Base-by-base conservation (phyloP, 148 eudicot species). In the Salicornia ramosissima region DNA sequence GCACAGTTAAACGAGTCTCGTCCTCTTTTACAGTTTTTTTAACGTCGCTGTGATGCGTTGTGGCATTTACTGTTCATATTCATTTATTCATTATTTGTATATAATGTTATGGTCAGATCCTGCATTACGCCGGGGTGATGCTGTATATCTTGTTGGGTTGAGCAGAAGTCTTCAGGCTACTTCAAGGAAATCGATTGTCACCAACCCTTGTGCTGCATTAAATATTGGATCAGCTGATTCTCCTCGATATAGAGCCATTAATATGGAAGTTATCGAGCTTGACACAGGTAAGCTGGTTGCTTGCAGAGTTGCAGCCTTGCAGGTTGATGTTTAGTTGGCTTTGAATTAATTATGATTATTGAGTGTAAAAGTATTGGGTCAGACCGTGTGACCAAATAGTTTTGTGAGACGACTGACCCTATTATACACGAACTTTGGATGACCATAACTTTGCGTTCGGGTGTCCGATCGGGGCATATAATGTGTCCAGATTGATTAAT, bases 181-280 rank as follows among this genome's bases (percentile, higher is more conserved):
- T 56, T 93, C 96, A 14, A 81, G 98, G 75, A 93, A 88, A 81
- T 93, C 98, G 29, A 75, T 87, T 72, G 98, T 93, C 73, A 93
- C 98, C 78, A 90, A 93, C 68, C 96, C 96, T 29, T 85, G 81
- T 79, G 95, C 95, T 74, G 90, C 98, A 46, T 74, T 93, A 47
- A 90, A 84, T 74, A 88, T 90, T 73, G 85, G 87, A 52, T 90
- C 98, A 22, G 96, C 96, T 67, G 96, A 88, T 75, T 86, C 90
- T 78, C 98, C 98, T 46, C 91, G 95, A 58, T 93, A 90, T 74
- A 85, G 98, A 82, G 96, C 98, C 74, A 90, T 80, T 52, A 93
- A 93, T 74, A 88, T 93, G 98, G 98, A 93, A 81, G 95, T 93
- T 67, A 87, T 93, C 55, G 96, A 93, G 86, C 95, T 93, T 69